These are phyloP conservation scores for Calonectria henricotiae DNA, from an alignment of 2,329 filamentous ascomycete species.

Conservation along the genomic window DNA sequence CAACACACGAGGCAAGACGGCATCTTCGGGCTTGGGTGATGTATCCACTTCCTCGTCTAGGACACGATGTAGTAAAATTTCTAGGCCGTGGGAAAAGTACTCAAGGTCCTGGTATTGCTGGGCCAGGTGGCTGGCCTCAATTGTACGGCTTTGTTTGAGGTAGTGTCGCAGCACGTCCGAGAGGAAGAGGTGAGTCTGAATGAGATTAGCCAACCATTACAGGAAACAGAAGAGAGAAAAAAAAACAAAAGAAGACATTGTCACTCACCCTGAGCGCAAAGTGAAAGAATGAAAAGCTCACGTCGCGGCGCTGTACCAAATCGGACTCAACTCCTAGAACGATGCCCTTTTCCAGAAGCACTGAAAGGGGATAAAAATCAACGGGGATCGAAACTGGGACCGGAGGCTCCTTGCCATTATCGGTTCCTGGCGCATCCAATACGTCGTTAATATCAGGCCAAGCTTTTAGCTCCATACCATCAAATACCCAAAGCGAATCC, in stretches of 20 bases:
- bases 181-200: constrained; percentile 90
- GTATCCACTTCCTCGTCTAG: constrained; percentile 94
- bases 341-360: constrained; percentile 90
- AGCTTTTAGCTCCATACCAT: constrained; percentile 86
- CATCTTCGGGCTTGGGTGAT: constrained; percentile 74
- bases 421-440: constrained; percentile 78
- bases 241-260: not conserved
- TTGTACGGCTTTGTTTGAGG: constrained; percentile 82
- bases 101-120: constrained; percentile 89
- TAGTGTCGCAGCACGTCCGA: constrained; percentile 89
- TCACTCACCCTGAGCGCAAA: constrained; percentile 86
- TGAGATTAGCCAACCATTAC: constrained; percentile 25
- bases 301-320: constrained; percentile 91
- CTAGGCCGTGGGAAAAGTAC: constrained; percentile 94
- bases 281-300: constrained; percentile 91
- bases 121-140: constrained; percentile 85
- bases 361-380: constrained; percentile 96
- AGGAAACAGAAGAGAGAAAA: not conserved
- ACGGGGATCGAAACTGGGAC: constrained; percentile 83
- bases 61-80: constrained; percentile 92
- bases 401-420: constrained; percentile 79
- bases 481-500: constrained; percentile 96
- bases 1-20: constrained; percentile 76
- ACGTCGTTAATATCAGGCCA: constrained; percentile 94
- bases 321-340: constrained; percentile 93